These are phyloP conservation scores for Letharia columbiana DNA, from an alignment of 495 filamentous ascomycete genomes.

Conservation along the genomic window DNA sequence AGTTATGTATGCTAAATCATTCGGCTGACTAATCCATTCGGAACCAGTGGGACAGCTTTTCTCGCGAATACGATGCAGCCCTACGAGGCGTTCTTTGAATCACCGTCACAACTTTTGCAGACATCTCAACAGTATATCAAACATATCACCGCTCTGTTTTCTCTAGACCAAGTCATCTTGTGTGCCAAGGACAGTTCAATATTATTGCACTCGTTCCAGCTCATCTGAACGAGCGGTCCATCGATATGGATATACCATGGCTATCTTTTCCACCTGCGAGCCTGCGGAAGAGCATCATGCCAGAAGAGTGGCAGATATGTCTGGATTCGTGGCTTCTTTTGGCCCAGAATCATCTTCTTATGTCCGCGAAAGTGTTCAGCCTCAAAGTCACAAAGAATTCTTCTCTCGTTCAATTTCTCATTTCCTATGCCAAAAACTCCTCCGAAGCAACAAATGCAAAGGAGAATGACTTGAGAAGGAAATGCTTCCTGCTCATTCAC, in stretches of 20 bases:
- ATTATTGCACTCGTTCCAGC: not conserved
- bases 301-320: conserved; percentile 69
- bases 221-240: not conserved
- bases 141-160: not conserved
- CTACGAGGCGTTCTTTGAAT: not conserved
- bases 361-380: conserved; percentile 46
- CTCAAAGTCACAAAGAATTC: conserved; percentile 42
- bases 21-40: too few relatives aligned
- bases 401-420: conserved; percentile 50
- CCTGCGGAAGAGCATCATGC: conserved; percentile 55
- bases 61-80: not conserved
- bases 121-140: too few relatives aligned
- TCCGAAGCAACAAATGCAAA: conserved; percentile 4
- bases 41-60: too few relatives aligned
- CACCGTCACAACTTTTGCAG: conserved; percentile 5
- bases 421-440: conserved; percentile 52
- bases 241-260: conserved; percentile 46
- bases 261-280: conserved; percentile 64
- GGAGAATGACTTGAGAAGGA: conserved; percentile 47
- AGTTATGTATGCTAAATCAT: too few relatives aligned
- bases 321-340: conserved; percentile 69
- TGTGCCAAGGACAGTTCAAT: not conserved
- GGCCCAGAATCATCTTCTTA: conserved; percentile 51
- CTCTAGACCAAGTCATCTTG: not conserved
- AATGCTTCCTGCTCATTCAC: conserved; percentile 52